Evolutionary conservation across 257 asterid genomes (phyloP).

Genomic region (Solanum paucissectum): DNA sequence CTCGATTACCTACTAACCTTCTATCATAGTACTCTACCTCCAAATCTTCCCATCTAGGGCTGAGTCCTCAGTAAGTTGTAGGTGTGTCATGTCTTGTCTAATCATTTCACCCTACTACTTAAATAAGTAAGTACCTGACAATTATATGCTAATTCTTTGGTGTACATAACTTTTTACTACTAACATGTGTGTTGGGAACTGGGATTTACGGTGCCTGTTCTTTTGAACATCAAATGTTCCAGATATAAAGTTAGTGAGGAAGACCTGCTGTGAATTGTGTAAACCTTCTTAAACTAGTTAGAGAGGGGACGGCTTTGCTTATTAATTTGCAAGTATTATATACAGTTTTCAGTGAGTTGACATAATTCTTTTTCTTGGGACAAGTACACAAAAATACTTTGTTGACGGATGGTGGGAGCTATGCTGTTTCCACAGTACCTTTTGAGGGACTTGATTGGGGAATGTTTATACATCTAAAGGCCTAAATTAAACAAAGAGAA

Average conservation of each 20-base stretch:
- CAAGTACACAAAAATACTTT: background rate
- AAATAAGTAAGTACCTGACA: background rate
- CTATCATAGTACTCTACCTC: background rate
- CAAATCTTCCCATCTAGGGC: background rate
- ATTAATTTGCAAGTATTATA: background rate
- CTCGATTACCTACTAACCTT: background rate
- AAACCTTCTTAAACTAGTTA: background rate
- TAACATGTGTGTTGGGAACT: background rate
- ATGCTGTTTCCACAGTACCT: background rate
- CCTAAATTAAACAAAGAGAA: background rate
- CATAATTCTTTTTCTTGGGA: background rate
- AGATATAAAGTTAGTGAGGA: background rate
- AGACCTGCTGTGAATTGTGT: background rate
- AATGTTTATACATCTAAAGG: background rate
- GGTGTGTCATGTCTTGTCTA: background rate
- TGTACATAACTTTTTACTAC: background rate
- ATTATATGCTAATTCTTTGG: background rate
- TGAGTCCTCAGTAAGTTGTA: accelerated
- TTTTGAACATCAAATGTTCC: background rate
- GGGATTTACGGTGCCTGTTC: background rate
- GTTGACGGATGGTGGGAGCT: background rate
- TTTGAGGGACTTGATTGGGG: background rate
- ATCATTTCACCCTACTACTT: background rate
- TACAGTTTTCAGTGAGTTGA: background rate
- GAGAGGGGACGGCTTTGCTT: background rate